These are phyloP conservation scores for Diaporthe ampelina DNA, from an alignment of 2,329 filamentous ascomycete genomes.

Conservation along the genomic window DNA sequence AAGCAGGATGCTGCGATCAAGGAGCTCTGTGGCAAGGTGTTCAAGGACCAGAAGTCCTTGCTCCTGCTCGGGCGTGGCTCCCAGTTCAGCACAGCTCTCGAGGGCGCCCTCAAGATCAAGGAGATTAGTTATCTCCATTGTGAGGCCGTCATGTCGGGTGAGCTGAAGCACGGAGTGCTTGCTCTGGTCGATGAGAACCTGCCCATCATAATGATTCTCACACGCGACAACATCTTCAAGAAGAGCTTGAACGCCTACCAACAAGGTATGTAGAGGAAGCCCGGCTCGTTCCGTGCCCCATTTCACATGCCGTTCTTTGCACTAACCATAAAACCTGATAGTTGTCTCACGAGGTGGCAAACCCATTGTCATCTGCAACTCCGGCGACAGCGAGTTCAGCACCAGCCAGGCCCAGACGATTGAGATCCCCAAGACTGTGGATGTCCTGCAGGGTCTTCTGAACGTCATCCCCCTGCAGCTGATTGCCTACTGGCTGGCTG, in stretches of 20 bases:
- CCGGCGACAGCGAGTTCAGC: conserved; percentile 89
- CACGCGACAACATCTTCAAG: conserved; percentile 93
- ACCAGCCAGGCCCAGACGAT: conserved; percentile 93
- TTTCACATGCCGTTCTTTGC: too few species aligned
- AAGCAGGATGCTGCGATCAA: conserved; percentile 95
- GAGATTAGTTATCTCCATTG: conserved; percentile 99
- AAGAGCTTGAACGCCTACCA: conserved; percentile 99
- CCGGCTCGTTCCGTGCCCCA: not conserved
- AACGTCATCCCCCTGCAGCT: conserved; percentile 98
- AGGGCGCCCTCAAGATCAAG: conserved; percentile 99
- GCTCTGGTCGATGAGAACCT: conserved; percentile 98
- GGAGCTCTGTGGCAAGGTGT: conserved; percentile 88
- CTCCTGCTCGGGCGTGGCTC: conserved; percentile 93
- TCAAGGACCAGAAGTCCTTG: conserved; percentile 98
- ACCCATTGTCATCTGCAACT: conserved; percentile 99
- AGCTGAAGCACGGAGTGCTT: conserved; percentile 98
- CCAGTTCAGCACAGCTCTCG: conserved; percentile 96
- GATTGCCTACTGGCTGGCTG: conserved; percentile 98
- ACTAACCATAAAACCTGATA: conserved; percentile 50
- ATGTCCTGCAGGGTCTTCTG: conserved; percentile 94
- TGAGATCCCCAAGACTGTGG: conserved; percentile 95
- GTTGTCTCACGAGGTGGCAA: conserved; percentile 96
- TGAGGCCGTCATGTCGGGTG: conserved; percentile 99
- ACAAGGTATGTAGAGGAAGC: conserved; percentile 74
- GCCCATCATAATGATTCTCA: conserved; percentile 99